A percentile compares a stretch with the other conserved stretches of the same genome.
Evolutionary conservation across 164 flowering plant species (phyloP).

Genomic region (Litsea cubeba): DNA sequence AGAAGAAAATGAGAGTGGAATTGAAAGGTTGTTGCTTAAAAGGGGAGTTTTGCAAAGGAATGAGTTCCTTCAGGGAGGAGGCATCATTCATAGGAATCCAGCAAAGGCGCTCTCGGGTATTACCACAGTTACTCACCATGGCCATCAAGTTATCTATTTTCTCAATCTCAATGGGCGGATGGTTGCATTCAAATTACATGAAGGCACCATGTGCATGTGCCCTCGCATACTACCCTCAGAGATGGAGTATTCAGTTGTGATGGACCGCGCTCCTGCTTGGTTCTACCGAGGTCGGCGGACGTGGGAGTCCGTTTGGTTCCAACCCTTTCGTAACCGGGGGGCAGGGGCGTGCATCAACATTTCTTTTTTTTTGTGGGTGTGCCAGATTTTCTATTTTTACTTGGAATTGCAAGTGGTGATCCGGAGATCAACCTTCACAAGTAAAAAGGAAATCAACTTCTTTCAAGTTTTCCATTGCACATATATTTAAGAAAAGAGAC

Average conservation of each 20-base stretch:
- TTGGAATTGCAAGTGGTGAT: no score
- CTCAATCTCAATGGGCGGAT: constrained; percentile 51
- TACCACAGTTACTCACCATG: constrained; percentile 21
- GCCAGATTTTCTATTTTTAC: no score
- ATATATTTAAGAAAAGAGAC: no score
- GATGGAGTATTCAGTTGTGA: constrained; percentile 55
- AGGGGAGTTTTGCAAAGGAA: not conserved
- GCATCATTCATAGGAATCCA: constrained; percentile 42
- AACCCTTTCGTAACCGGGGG: no score
- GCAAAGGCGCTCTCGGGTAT: constrained; percentile 57
- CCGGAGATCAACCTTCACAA: no score
- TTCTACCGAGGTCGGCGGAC: no score
- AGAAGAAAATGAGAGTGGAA: not conserved
- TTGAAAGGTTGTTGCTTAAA: not conserved
- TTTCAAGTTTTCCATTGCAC: no score
- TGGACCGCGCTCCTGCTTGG: no score
- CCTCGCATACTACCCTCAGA: constrained; percentile 49
- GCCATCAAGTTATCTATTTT: constrained; percentile 41
- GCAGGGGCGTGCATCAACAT: no score
- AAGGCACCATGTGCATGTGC: constrained; percentile 33
- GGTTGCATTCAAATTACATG: constrained; percentile 37
- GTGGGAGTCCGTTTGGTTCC: no score
- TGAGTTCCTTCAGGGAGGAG: not conserved
- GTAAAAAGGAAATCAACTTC: no score
- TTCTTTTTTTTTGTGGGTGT: no score